Evolutionary conservation across 345 rosid species (phyloP).

Genomic region (Heritiera fomes): DNA sequence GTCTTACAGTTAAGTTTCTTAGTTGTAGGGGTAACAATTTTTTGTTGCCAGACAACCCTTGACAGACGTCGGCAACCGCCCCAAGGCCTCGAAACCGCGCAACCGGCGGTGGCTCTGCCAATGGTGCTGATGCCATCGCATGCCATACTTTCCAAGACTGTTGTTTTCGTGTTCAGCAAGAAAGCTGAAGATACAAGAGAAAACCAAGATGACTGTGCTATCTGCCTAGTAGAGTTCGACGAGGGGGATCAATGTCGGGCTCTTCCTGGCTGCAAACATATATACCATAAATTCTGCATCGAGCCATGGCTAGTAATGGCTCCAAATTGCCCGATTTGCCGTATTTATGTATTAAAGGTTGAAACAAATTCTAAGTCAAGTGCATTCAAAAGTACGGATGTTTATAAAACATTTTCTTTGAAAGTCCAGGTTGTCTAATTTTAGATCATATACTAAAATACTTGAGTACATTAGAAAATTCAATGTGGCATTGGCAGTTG

Average conservation of each 20-base stretch:
- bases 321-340: neutral
- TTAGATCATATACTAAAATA: too few relatives aligned
- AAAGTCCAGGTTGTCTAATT: too few relatives aligned
- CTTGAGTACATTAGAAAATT: neutral
- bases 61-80: neutral
- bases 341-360: neutral
- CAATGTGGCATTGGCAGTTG: neutral
- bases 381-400: too few relatives aligned
- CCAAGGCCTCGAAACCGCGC: neutral
- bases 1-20: too few relatives aligned
- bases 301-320: neutral
- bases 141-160: neutral
- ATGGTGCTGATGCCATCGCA: neutral
- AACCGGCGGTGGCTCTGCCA: neutral
- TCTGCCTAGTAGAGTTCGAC: neutral
- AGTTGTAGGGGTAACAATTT: too few relatives aligned
- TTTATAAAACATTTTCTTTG: too few relatives aligned
- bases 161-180: neutral
- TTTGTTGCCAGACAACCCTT: neutral
- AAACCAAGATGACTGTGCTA: neutral
- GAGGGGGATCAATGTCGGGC: neutral
- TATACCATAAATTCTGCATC: neutral
- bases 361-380: too few relatives aligned
- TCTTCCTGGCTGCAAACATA: neutral
- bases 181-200: neutral